Conservation (phyloP, 1,284 basidiomycete species). For the Ustilago crameri region DNA sequence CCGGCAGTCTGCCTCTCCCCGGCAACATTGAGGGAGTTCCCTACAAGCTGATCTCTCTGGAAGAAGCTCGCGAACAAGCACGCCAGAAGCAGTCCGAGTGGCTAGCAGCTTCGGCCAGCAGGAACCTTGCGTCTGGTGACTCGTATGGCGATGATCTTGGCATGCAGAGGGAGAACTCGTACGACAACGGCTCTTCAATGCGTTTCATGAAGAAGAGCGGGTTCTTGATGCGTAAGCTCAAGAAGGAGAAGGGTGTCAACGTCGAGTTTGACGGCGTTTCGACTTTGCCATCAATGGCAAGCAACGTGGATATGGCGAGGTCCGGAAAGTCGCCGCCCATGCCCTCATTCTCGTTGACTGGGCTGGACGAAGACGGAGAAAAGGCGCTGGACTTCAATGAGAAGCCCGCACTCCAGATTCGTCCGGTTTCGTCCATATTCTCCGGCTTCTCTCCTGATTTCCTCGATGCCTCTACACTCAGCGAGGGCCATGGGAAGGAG, state of each 20-base stretch:
- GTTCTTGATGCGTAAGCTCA: conserved; percentile 55
- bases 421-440: conserved; percentile 58
- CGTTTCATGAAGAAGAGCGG: conserved; percentile 60
- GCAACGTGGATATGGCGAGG: conserved; percentile 21
- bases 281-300: conserved; percentile 29
- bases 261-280: conserved; percentile 41
- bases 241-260: conserved; percentile 53
- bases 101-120: conserved; percentile 26
- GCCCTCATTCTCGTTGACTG: conserved; percentile 47
- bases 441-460: conserved; percentile 54
- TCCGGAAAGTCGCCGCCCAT: conserved; percentile 31
- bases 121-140: conserved; percentile 13
- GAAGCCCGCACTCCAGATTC: conserved; percentile 52
- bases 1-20: conserved; percentile 37
- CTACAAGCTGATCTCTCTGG: conserved; percentile 62
- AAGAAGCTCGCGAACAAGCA: conserved; percentile 53
- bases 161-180: conserved; percentile 30
- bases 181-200: conserved; percentile 24
- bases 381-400: conserved; percentile 16
- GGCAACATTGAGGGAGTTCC: conserved; percentile 54
- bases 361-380: conserved; percentile 28
- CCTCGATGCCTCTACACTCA: conserved; percentile 41
- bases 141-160: conserved; percentile 19
- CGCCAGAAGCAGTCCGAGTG: conserved; percentile 48
- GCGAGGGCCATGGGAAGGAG: conserved; percentile 29